Base-by-base conservation (phyloP, 2,329 filamentous ascomycete species). In the Cladophialophora chaetospira region DNA sequence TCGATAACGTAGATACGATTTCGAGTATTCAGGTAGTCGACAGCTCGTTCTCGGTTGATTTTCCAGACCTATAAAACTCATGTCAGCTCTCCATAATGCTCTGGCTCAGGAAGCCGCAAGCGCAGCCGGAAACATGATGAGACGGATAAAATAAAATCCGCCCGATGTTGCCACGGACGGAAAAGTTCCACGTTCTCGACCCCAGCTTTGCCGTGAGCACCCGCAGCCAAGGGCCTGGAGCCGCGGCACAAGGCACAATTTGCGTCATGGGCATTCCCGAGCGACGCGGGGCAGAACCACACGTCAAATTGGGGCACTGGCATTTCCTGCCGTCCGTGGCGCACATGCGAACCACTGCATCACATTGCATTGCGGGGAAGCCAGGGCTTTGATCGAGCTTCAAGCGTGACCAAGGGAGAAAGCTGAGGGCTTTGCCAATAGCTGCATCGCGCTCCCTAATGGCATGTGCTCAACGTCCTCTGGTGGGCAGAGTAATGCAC, bases 1-100 rank as follows among this genome's bases (percentile, higher is more conserved):
- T 99, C 94, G 66, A 99, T 83, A 65, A 99, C 94, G 77, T 99
- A 99, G 80, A 99, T 97, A 72, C 94, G 91, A 75, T 95, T 96
- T 70, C 94, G 86, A 65, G 94, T 99, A 85, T 99, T 99, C 69
- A 99, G 87, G 81, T 99, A 99, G 80, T 99, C 94, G 75, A 99
- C 86, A 61, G 94, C 94, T 81, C 94, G 92, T 77, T 99, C 94
- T 69, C 94, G 88, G 86, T 99, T 99, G 81, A 99, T 99, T 72
- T 91, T 91, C 94, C 94, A 99, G 75, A 97, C 93, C 94, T 99
- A 42, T 33, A 51, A 11, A 25, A 4, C 8, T 8, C 10, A 43
- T 33, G 48, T 49, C 17, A 49, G 46, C 13, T 17, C 4, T 21
- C 28, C 15, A 6, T 28, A 15, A n/a, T 10, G 5, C 26, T 8